These are phyloP conservation scores for Monoraphidium neglectum DNA, from an alignment of 139 green algal genomes.

Conservation along the genomic window DNA sequence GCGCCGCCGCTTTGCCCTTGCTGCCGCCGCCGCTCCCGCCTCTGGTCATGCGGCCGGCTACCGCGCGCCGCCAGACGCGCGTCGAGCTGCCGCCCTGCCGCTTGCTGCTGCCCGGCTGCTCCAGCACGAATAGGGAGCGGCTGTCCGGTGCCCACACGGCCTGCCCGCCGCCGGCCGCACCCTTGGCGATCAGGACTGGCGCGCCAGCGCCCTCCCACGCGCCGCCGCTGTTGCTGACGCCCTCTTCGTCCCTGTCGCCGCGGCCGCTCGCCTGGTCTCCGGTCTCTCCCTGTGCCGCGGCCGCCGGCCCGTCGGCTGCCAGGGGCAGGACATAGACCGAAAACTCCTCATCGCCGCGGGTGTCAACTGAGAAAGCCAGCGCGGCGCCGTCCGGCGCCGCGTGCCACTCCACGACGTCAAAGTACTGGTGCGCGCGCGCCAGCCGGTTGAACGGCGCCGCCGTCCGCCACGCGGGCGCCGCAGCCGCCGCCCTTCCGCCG, in stretches of 20 bases:
- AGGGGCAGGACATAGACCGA: not conserved
- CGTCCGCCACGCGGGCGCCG: too few species aligned
- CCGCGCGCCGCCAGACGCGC: too few species aligned
- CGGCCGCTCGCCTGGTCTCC: not conserved
- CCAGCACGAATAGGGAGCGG: not conserved
- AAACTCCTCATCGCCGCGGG: slow-evolving; percentile 24
- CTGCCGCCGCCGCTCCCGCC: too few species aligned
- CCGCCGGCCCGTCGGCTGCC: too few species aligned
- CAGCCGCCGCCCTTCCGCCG: not conserved
- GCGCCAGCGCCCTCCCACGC: too few species aligned
- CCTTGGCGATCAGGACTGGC: too few species aligned
- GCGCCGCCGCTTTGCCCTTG: too few species aligned
- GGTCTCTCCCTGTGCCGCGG: not conserved
- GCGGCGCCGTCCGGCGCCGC: slow-evolving; percentile 24
- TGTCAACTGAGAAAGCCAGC: slow-evolving; percentile 30
- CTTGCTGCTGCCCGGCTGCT: not conserved
- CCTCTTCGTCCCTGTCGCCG: not conserved
- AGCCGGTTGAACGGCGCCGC: slow-evolving; percentile 10
- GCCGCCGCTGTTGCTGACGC: too few species aligned
- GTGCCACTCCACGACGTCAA: not conserved
- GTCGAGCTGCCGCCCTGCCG: too few species aligned
- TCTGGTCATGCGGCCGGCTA: too few species aligned
- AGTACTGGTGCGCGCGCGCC: slow-evolving; percentile 17
- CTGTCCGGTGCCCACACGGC: not conserved
- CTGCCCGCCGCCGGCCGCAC: too few species aligned